Base-by-base conservation (phyloP, 257 asterid species). In the Ajuga chamaepitys region DNA sequence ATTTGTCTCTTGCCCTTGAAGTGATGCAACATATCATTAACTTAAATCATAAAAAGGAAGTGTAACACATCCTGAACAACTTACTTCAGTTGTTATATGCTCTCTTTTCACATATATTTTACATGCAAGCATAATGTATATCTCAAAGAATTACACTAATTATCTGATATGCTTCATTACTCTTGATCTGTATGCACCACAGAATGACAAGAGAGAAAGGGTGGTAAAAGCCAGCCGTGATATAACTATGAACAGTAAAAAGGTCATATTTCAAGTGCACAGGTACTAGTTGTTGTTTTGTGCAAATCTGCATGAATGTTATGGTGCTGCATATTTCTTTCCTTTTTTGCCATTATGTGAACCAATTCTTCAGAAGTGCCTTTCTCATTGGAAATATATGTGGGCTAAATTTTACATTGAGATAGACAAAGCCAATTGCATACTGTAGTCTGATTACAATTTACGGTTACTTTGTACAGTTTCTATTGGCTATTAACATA, bases 171-270 rank as follows among this genome's bases (percentile, higher is more conserved):
- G 56, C 45, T 44, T 46, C 4, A 5, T 26, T 12, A 4, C 20
- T 44, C 51, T 53, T 60, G 38, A 60, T 52, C 46, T 25, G 30
- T 68, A 50, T 40, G 60, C 68, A 55, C 20, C 55, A 67, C 80
- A 93, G 99, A 89, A 93, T 68, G 99, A 93, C 7, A 93, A 87
- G 74, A 78, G 97, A 35, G 97, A 93, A 79, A 77, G 96, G 69
- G 85, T 93, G 61, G 97, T 93, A 68, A 93, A 89, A 76, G 99
- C 96, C 42, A 93, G 99, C 72, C 86, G 99, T 10, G 99, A 93
- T 67, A 64, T 90, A 63, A 93, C 99, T 16, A 89, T 84, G 87
- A 89, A 84, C 60, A 93, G 97, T 81, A 93, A 93, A 76, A 89
- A 93, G 76, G 99, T 86, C 73, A 89, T 89, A 68, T 93, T 89